Evolutionary conservation across 495 filamentous ascomycete species (phyloP), one percentile per base, ranked within the genome.

Genomic region (Penicillium pulvis): DNA sequence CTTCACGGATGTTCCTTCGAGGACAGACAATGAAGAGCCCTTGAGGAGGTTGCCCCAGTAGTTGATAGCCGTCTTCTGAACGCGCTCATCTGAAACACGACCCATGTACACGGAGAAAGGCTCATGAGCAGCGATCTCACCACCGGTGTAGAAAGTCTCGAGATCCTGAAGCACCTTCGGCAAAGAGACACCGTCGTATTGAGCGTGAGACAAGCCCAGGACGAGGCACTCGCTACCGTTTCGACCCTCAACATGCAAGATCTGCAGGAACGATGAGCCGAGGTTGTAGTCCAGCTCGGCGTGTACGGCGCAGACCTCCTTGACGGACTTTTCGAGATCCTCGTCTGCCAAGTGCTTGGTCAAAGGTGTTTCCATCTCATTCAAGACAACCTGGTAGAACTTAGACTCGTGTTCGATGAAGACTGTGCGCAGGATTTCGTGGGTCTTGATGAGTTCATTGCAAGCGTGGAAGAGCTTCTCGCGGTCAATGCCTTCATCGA

Each of bases 171-270:
- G 76, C 0, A 89, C 69, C 8, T 70, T 71, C 3, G 86, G 84
- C 1, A 90, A 79, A 45, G 80, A 88, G 3, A 88, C 76, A 28
- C 84, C 87, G 56, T 90, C 87, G 63, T 90, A 90, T 49, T 86
- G 86, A 1, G 87, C 84, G 61, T 90, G 87, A 0, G 86, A 88
- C 0, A 90, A 76, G 1, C 84, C 73, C 52, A 90, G 70, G 20
- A 79, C 61, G 9, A 90, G 81, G 19, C 73, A 79, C 53, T 77
- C 73, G 24, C 72, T 58, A 5, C 70, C 63, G n/a, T 68, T 60
- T 6, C 67, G 69, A 28, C 64, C 69, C 35, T 75, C 66, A 45
- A 86, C 69, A 41, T 81, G 75, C 46, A 83, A 68, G 54, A 84
- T 71, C 43, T 81, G 79, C 28, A 85, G 66, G 61, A 87, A 87